These are phyloP conservation scores for Onygenales sp. DNA, from an alignment of 2,329 filamentous ascomycete species.

Conservation along the genomic window DNA sequence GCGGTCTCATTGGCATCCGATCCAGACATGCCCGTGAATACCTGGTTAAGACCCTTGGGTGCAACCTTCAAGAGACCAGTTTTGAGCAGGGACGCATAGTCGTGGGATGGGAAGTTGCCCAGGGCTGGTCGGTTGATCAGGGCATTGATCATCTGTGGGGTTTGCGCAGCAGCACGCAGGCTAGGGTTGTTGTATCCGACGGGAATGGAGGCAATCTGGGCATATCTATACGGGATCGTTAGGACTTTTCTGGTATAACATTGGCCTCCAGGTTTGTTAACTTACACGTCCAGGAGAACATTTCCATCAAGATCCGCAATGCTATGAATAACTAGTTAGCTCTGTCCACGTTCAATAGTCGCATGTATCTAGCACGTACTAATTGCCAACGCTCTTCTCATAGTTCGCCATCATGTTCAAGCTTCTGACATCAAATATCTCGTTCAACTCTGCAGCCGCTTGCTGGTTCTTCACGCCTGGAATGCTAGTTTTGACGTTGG, in stretches of 20 bases:
- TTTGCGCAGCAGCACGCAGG: slow-evolving; percentile 59
- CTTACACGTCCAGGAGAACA: slow-evolving; percentile 42
- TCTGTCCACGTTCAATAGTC: neutral
- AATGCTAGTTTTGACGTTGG: slow-evolving; percentile 49
- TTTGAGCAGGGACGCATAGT: slow-evolving; percentile 73
- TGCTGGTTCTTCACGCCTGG: slow-evolving; percentile 68
- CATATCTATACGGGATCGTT: slow-evolving; percentile 50
- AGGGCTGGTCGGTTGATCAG: slow-evolving; percentile 83
- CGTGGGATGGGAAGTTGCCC: slow-evolving; percentile 79
- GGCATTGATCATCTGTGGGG: slow-evolving; percentile 67
- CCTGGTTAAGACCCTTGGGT: slow-evolving; percentile 73
- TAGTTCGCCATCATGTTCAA: slow-evolving; percentile 77
- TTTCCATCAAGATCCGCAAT: slow-evolving; percentile 44
- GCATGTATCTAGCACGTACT: slow-evolving; percentile 34
- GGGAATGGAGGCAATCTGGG: slow-evolving; percentile 87
- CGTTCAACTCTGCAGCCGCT: slow-evolving; percentile 59
- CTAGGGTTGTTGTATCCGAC: slow-evolving; percentile 85
- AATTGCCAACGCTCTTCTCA: slow-evolving; percentile 67
- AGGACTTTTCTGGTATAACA: neutral
- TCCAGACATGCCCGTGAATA: slow-evolving; percentile 82
- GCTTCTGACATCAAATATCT: slow-evolving; percentile 77
- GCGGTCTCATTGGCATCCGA: slow-evolving; percentile 92
- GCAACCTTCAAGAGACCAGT: slow-evolving; percentile 73
- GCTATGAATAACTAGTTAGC: slow-evolving; percentile 14
- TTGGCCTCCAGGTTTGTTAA: slow-evolving; percentile 4